Conservation (phyloP, 495 filamentous ascomycete species). For the Hamigera avellanea region DNA sequence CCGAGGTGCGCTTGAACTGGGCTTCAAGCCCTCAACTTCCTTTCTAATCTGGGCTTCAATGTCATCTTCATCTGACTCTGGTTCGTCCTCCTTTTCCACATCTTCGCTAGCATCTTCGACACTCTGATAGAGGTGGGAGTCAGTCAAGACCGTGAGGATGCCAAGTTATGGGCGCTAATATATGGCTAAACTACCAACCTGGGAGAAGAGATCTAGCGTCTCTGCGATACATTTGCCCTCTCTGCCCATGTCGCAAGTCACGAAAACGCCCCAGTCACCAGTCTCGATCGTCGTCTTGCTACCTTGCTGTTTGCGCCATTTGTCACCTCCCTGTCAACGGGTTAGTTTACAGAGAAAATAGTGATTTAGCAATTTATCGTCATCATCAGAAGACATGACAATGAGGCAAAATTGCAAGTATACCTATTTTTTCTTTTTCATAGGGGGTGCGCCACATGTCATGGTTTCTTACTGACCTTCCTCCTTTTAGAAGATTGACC, state of each 20-base stretch:
- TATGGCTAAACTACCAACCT: slow-evolving; percentile 37
- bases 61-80: slow-evolving; percentile 40
- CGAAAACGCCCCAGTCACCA: slow-evolving; percentile 80
- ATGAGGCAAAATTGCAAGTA: too few relatives aligned
- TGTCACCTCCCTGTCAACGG: slow-evolving; percentile 14
- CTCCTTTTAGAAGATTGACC: slow-evolving; percentile 19
- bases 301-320: slow-evolving; percentile 17
- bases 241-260: slow-evolving; percentile 71
- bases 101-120: slow-evolving; percentile 16
- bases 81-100: slow-evolving; percentile 23
- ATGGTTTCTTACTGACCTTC: slow-evolving; percentile 31
- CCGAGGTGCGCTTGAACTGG: slow-evolving; percentile 31
- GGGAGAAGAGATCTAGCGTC: slow-evolving; percentile 57
- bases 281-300: slow-evolving; percentile 40
- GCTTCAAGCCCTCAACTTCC: slow-evolving; percentile 58
- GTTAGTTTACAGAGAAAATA: neutral
- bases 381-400: too few relatives aligned
- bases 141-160: too few relatives aligned
- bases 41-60: slow-evolving; percentile 76
- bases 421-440: too few relatives aligned
- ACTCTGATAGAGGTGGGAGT: slow-evolving; percentile 3
- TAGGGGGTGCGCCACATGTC: too few relatives aligned
- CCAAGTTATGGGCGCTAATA: too few relatives aligned
- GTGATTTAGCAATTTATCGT: too few relatives aligned
- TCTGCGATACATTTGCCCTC: slow-evolving; percentile 72